Evolutionary conservation across 139 green algal genomes (phyloP).

Genomic region (Desmodesmus armatus): DNA sequence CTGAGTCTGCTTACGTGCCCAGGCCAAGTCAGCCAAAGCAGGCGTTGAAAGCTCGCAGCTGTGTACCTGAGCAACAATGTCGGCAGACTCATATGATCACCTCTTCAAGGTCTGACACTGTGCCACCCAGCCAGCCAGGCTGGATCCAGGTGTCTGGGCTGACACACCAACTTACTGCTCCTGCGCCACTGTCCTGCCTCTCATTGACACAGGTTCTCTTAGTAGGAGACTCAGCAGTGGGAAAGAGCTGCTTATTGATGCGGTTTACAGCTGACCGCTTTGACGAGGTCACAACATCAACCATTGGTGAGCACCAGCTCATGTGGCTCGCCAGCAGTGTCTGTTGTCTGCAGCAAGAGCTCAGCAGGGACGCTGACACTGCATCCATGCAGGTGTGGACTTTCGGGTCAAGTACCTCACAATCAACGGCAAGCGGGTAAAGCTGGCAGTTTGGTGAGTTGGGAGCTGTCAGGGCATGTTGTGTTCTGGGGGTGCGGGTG

Average conservation of each 20-base stretch:
- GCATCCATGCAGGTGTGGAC: conserved; percentile 85
- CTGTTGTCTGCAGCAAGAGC: neutral
- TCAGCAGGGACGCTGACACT: neutral
- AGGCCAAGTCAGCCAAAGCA: neutral
- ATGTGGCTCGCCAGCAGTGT: neutral
- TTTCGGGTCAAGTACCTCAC: conserved; percentile 95
- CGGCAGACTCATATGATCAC: conserved; percentile 66
- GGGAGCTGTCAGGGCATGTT: no score
- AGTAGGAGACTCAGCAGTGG: conserved; percentile 92
- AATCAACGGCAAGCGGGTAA: conserved; percentile 83
- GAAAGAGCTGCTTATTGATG: conserved; percentile 91
- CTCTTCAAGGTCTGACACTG: conserved; percentile 74
- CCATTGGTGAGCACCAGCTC: conserved; percentile 73
- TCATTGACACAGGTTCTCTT: conserved; percentile 81
- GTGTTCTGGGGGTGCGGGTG: no score
- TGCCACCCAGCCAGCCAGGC: neutral
- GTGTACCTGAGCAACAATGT: conserved; percentile 41
- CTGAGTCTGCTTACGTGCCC: neutral
- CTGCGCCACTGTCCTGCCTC: neutral
- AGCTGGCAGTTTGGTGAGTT: conserved; percentile 91
- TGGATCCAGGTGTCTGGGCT: neutral
- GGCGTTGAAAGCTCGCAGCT: neutral
- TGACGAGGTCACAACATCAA: conserved; percentile 82
- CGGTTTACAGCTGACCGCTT: conserved; percentile 90
- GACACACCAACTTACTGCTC: neutral